Base-by-base conservation (phyloP, 2,329 filamentous ascomycete species). In the Colletotrichum musicola region DNA sequence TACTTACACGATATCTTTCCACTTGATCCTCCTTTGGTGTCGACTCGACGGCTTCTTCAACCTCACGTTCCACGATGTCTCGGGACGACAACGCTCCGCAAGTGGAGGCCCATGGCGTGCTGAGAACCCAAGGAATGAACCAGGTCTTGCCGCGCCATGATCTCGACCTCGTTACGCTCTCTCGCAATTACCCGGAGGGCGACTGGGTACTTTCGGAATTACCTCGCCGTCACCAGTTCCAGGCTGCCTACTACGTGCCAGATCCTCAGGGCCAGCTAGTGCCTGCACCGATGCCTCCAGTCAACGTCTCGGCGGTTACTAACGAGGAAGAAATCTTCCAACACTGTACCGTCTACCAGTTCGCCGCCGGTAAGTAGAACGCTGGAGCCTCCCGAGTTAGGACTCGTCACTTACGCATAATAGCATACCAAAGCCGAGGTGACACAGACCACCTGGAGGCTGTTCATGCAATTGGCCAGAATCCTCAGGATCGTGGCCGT, bases 271-370 rank as follows among this genome's bases (percentile, higher is more conserved):
- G 65, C 6, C 65, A 68, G 25, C 27, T 65, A 10, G 55, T 68
- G 16, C 61, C 54, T 14, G 65, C 55, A 6, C 62, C 65, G 38
- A 68, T 68, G 49, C 54, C 65, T 27, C 55, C 62, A n/a, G 65
- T 60, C 40, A 65, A 64, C 7, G 13, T 68, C 16, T 68, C 65
- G 13, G 65, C 65, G 5, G 65, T 65, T 4, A 65, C 62, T 5
- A 68, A 50, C 18, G 62, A 68, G 18, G 54, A 65, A n/a, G 65
- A 68, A n/a, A 54, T 68, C 5, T 68, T 54, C 27, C 46, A 68
- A 35, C 65, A 68, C 55, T 68, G 65, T 62, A 68, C 62, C 35
- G 65, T 68, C 25, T 68, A 65, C 46, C 65, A 65, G 14, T 68
- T 60, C 46, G 55, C 63, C 10, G 54, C 65, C 6, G 13, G 65